Evolutionary conservation across 441 rosid species (phyloP), one percentile per base, ranked within the genome.

Genomic region (Eruca vesicaria): DNA sequence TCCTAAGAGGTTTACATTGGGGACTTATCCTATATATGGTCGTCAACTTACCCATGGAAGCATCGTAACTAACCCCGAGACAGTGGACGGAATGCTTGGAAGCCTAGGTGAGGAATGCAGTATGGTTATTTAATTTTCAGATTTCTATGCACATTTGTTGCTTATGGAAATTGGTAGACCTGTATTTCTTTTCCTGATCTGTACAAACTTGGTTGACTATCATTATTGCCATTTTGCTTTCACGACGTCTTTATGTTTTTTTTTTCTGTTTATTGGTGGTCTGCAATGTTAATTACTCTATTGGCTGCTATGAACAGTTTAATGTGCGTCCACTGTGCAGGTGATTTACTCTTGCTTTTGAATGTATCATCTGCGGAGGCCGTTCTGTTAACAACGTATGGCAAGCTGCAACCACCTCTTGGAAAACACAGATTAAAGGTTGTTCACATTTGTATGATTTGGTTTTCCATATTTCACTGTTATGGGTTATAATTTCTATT

Each of bases 371-470:
- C 90, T 71, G 65, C 82, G 28, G 97, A 90, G 83, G 81, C 66
- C 64, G 68, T 79, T 70, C 81, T 92, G 70, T 74, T 85, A 57
- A 95, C 99, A 66, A 91, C 99, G 3, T 95, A 89, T 75, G 99
- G 99, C 56, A 91, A 86, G 80, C 79, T 95, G 84, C 98, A 90
- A 82, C 98, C 99, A 71, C 99, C 99, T 73, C 97, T 95, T 23
- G 96, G 98, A 61, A 95, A 91, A 79, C 98, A 91, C 72, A 96
- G 98, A 15, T 74, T 95, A 72, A 95, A 93, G 96, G 99, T 92
- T 45, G 50, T 9, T 75, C 71, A 52, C 31, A 43, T 21, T 38
- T 66, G 63, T 19, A 58, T 75, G 23, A 62, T 72, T 33, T 52
- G 2, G 2, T 52, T 55, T 32, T 66, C 23, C 45, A 69, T 48